phyloP scores from a whole-genome alignment of 2,329 filamentous ascomycete species.

The Purpureocillium lavendulum region DNA sequence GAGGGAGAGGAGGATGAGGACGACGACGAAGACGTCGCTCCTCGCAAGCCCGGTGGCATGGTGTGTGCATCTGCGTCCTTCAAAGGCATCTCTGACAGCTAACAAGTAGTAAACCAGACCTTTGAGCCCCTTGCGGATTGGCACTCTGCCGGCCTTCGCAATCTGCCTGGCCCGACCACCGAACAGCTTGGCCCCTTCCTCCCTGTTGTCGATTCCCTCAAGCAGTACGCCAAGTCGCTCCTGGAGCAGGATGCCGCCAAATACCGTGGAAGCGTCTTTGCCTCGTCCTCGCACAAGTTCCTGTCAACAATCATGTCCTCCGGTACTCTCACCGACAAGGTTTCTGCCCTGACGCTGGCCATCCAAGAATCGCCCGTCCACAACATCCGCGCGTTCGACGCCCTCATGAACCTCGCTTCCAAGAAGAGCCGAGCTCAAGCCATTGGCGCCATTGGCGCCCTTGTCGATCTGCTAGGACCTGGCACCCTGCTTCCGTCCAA shows the following conservation, averaged over 20 bases:
- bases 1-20: constrained; percentile 17
- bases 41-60: constrained; percentile 23
- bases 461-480: constrained; percentile 90
- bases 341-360: constrained; percentile 87
- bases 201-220: constrained; percentile 40
- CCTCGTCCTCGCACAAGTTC: constrained; percentile 89
- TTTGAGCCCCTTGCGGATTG: constrained; percentile 52
- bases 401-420: constrained; percentile 69
- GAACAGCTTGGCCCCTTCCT: constrained; percentile 36
- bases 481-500: constrained; percentile 77
- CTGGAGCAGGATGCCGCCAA: constrained; percentile 69
- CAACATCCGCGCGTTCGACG: constrained; percentile 83
- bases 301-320: constrained; percentile 95
- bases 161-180: constrained; percentile 34
- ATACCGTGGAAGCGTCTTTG: constrained; percentile 66
- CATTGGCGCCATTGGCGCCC: constrained; percentile 80
- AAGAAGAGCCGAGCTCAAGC: constrained; percentile 93
- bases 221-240: constrained; percentile 64
- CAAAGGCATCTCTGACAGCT: constrained; percentile 19
- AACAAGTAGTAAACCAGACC: constrained; percentile 30
- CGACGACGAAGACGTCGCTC: constrained; percentile 21
- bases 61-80: constrained; percentile 16
- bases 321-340: constrained; percentile 92
- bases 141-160: constrained; percentile 37
- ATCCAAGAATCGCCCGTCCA: constrained; percentile 95